phyloP scores from a whole-genome alignment of 768 basidiomycete species.

The Cubamyces sp. region DNA sequence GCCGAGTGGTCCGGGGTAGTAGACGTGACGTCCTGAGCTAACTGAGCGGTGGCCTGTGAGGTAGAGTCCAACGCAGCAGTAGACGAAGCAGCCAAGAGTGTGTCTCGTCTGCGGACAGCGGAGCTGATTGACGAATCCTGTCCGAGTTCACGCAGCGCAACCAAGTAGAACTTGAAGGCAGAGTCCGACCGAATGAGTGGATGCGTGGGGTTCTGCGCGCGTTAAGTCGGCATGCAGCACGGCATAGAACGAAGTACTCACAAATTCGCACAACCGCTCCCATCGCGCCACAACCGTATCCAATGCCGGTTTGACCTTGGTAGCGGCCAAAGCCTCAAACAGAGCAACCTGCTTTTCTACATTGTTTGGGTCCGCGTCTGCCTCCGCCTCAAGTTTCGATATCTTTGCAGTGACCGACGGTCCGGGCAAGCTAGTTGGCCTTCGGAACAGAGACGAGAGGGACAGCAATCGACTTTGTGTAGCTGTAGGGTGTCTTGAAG shows the following conservation, averaged over 20 bases:
- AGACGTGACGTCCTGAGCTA: constrained; percentile 10
- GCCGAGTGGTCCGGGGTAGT: constrained; percentile 25
- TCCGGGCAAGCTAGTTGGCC: constrained; percentile 51
- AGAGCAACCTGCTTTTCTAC: constrained; percentile 70
- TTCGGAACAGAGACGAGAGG: constrained; percentile 42
- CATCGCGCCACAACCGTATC: constrained; percentile 77
- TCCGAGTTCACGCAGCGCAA: constrained; percentile 62
- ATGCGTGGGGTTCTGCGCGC: constrained; percentile 61
- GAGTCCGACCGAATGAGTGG: constrained; percentile 70
- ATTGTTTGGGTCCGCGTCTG: constrained; percentile 73
- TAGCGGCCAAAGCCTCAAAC: constrained; percentile 66
- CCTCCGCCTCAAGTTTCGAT: constrained; percentile 76
- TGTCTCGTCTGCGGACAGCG: constrained; percentile 73
- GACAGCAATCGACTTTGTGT: constrained; percentile 29
- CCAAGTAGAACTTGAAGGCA: constrained; percentile 79
- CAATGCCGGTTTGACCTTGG: constrained; percentile 67
- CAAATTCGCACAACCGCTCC: constrained; percentile 85
- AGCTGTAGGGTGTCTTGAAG: constrained; percentile 3
- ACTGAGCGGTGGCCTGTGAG: background rate
- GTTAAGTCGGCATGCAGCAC: constrained; percentile 10
- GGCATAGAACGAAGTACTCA: constrained; percentile 31
- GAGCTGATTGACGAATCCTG: constrained; percentile 58
- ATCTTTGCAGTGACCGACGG: constrained; percentile 71
- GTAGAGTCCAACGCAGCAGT: constrained; percentile 24
- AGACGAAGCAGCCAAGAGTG: constrained; percentile 49